phyloP scores from a whole-genome alignment of 108 stramenopile species.

The Pseudonitzschia pungens region DNA sequence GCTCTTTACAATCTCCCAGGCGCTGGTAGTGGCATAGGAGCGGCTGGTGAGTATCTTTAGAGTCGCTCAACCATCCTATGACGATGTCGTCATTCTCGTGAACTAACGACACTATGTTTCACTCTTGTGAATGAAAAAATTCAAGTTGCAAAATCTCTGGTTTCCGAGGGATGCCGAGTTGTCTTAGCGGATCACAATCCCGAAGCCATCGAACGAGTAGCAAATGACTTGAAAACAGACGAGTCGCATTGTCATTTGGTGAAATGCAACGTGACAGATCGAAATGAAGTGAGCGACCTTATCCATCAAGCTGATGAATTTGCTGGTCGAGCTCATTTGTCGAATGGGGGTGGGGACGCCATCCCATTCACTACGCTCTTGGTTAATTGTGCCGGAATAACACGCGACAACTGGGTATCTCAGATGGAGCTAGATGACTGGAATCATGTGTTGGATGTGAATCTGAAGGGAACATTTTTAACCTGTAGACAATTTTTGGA shows the following conservation, averaged over 20 bases:
- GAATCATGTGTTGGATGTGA: conserved; percentile 79
- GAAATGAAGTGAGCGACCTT: conserved; percentile 42
- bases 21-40: conserved; percentile 81
- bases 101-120: not conserved
- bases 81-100: not conserved
- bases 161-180: conserved; percentile 52
- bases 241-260: conserved; percentile 22
- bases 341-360: not conserved
- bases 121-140: not conserved
- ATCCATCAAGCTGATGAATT: conserved; percentile 30
- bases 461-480: conserved; percentile 80
- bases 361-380: conserved; percentile 49
- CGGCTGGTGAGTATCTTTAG: conserved; percentile 27
- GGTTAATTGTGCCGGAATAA: conserved; percentile 82
- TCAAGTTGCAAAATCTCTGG: conserved; percentile 55
- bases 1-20: conserved; percentile 14
- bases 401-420: conserved; percentile 57
- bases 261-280: conserved; percentile 56
- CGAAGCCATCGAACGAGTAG: conserved; percentile 17
- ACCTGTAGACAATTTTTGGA: conserved; percentile 58
- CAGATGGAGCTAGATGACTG: conserved; percentile 74
- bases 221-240: conserved; percentile 2
- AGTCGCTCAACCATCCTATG: not conserved
- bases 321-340: conserved; percentile 37
- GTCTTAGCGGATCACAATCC: conserved; percentile 42